phyloP scores from a whole-genome alignment of 352 stramenopile genomes.

The Elongisporangium prolatum region DNA sequence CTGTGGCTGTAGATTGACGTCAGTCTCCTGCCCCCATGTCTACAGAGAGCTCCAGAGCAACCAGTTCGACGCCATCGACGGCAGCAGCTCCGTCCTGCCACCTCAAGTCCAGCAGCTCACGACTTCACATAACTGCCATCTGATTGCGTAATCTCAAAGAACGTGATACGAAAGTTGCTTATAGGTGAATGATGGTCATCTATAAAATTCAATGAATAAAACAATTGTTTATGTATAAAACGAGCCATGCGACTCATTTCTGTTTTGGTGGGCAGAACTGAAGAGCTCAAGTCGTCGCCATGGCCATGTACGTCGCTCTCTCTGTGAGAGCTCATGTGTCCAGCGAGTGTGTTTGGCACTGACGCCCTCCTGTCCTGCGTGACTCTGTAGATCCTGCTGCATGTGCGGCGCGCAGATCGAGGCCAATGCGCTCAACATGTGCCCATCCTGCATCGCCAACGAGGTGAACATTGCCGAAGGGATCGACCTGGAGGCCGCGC shows the following conservation, averaged over 20 bases:
- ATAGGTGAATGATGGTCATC: not conserved
- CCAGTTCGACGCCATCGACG: constrained; percentile 30
- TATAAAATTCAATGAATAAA: not conserved
- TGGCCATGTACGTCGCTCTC: constrained; percentile 15
- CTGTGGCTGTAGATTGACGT: not conserved
- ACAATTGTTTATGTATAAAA: not conserved
- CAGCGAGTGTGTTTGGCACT: too few species aligned
- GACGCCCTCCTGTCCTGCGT: not conserved
- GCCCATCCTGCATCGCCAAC: constrained; percentile 51
- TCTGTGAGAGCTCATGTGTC: not conserved
- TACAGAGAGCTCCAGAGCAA: constrained; percentile 49
- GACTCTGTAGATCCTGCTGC: constrained; percentile 34
- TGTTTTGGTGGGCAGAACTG: not conserved
- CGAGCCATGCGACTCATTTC: not conserved
- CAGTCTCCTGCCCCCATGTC: not conserved
- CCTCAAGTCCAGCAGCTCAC: constrained; percentile 37
- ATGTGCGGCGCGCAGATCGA: constrained; percentile 67
- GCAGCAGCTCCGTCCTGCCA: constrained; percentile 27
- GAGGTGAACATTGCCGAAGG: constrained; percentile 72
- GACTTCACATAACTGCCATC: constrained; percentile 30
- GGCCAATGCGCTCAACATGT: constrained; percentile 80
- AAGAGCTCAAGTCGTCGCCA: constrained; percentile 2
- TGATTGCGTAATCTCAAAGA: not conserved
- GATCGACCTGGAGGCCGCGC: constrained; percentile 40
- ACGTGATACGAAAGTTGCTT: not conserved